Base-by-base conservation (phyloP, 1,284 basidiomycete genomes). In the Moesziomyces globuligerus region DNA sequence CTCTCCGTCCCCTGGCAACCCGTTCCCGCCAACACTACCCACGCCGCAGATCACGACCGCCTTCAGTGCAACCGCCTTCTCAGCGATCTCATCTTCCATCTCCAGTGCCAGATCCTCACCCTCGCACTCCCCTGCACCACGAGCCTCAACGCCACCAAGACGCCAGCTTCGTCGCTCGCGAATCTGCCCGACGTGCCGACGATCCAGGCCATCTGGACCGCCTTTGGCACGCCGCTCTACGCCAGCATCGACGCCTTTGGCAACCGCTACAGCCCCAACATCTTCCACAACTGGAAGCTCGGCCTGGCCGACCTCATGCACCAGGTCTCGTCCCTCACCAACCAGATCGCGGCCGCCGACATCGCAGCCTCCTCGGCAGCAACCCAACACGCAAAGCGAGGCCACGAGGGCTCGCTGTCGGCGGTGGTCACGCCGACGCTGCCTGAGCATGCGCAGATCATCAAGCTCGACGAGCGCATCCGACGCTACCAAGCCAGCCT, bases 271-370 rank as follows among this genome's bases (percentile, higher is more conserved):
- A 61, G 59, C 43, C 59, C 59, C 29, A 61, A 61, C 34, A 50
- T 61, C 38, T 61, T 61, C 39, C 59, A 61, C 38, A 61, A 61
- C 13, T 61, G 59, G 59, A 61, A 61, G 48, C 59, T 61, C 1
- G 59, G 59, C 17, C 48, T 61, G 15, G 59, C 59, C 42, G 59
- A 61, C 38, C 59, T 61, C 38, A 61, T 61, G 59, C 59, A 61
- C 23, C 59, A 61, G 26, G 59, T 61, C 25, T 61, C 51, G 3
- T 36, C 24, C 21, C 59, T 61, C 23, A 61, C 59, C 43, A 41
- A 42, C 8, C 59, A 55, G 21, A 15, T 29, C 13, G 10, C 46
- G 5, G 11, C 49, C 4, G 51, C 49, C 13, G 23, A 46, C 18
- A 42, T 39, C 15, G 6, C 39, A 21, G 20, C 44, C 20, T 40